A percentile compares a stretch with the other conserved stretches of the same genome.
These are phyloP conservation scores for Tetrahymena malaccensis DNA, from an alignment of 73 alveolate species.

Conservation along the genomic window DNA sequence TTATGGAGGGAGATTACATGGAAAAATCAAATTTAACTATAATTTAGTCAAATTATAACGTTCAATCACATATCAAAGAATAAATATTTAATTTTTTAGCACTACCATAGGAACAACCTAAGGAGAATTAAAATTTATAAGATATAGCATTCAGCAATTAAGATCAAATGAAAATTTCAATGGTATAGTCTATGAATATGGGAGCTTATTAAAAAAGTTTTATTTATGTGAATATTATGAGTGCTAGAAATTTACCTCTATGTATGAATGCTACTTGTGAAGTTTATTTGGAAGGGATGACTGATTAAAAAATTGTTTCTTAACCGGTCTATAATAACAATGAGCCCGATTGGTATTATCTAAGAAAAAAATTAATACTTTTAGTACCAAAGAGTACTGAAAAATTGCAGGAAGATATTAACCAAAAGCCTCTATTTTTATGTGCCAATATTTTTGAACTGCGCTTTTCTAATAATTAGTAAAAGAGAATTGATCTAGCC, in stretches of 20 bases:
- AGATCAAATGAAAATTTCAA: background rate
- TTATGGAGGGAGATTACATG: background rate
- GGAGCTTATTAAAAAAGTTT: background rate
- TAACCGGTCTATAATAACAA: background rate
- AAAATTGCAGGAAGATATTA: background rate
- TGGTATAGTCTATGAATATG: background rate
- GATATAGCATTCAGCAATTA: background rate
- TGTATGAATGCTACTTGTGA: background rate
- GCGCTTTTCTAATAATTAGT: background rate
- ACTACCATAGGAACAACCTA: background rate
- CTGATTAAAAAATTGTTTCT: background rate
- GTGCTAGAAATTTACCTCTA: background rate
- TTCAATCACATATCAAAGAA: background rate
- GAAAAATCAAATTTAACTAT: background rate
- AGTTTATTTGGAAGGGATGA: background rate
- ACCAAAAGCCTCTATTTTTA: background rate
- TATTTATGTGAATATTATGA: background rate
- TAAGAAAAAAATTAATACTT: background rate
- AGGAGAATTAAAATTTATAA: background rate
- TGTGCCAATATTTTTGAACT: background rate
- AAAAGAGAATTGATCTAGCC: background rate
- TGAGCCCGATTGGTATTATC: background rate
- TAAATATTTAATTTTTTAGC: background rate
- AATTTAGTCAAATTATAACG: background rate
- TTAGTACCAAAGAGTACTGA: background rate